Evolutionary conservation across 1,139 yeast genomes (phyloP).

Genomic region (Meyerozyma smithsonii): DNA sequence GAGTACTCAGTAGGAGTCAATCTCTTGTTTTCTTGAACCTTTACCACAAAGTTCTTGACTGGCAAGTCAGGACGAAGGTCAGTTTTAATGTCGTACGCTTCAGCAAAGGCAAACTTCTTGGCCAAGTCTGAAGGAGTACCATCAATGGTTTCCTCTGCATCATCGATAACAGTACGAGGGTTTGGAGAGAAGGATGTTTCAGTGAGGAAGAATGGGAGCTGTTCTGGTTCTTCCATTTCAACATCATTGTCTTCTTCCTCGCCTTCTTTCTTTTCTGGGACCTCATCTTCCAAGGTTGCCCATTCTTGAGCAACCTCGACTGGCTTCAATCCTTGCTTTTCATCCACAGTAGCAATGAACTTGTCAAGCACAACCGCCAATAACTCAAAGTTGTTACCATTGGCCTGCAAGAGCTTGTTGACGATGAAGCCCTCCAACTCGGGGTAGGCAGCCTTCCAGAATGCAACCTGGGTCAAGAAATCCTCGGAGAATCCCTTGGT

Average conservation of each 20-base stretch:
- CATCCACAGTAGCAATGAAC: constrained; percentile 51
- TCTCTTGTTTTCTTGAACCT: constrained; percentile 87
- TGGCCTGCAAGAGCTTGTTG: constrained; percentile 74
- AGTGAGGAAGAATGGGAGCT: constrained; percentile 47
- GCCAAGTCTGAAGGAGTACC: constrained; percentile 53
- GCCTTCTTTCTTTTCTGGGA: constrained; percentile 12
- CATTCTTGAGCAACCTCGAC: constrained; percentile 43
- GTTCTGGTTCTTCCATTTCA: constrained; percentile 23
- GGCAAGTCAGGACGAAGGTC: constrained; percentile 88
- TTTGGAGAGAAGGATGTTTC: constrained; percentile 61
- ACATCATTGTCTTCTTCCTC: constrained; percentile 18
- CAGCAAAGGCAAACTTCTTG: constrained; percentile 72
- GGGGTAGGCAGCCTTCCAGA: constrained; percentile 72
- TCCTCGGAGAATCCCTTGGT: constrained; percentile 65
- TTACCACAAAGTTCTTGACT: constrained; percentile 77
- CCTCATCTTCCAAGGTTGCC: constrained; percentile 27
- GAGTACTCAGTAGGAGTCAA: constrained; percentile 90
- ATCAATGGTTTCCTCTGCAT: constrained; percentile 31
- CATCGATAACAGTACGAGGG: constrained; percentile 45
- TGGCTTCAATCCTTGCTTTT: constrained; percentile 42
- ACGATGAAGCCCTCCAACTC: constrained; percentile 63
- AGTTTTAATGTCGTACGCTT: constrained; percentile 57
- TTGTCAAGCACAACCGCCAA: constrained; percentile 78
- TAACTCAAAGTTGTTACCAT: constrained; percentile 78
- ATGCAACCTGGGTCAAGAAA: constrained; percentile 72